These are phyloP conservation scores for Coemansia sp. DNA, from an alignment of 192 early-diverging fungal genomes.

Conservation along the genomic window DNA sequence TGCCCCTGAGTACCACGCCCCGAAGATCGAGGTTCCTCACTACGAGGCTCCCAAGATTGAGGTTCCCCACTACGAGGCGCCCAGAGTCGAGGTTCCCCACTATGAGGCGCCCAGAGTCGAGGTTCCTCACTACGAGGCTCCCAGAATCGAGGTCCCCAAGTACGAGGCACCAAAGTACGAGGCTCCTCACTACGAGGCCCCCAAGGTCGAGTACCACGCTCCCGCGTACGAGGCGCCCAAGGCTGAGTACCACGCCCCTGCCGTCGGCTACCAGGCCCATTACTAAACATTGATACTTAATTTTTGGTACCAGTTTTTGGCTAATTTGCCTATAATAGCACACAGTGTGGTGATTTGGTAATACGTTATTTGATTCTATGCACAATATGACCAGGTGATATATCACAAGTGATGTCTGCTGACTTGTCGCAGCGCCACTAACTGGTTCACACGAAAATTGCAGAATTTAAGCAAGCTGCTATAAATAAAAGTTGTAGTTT, in stretches of 20 bases:
- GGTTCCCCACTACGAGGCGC: conserved; percentile 3
- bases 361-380: background rate
- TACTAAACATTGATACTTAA: background rate
- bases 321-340: background rate
- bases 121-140: conserved; percentile 3
- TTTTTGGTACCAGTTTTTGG: background rate
- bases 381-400: background rate
- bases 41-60: conserved; percentile 11
- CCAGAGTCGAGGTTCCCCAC: conserved; percentile 9
- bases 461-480: background rate
- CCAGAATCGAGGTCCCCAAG: conserved; percentile 15
- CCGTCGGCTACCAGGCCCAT: conserved; percentile 9
- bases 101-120: conserved; percentile 1
- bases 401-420: background rate
- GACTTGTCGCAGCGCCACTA: background rate
- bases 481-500: background rate
- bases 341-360: conserved; percentile 2
- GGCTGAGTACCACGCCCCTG: conserved; percentile 18
- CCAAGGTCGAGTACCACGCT: conserved; percentile 11
- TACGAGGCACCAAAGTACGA: conserved; percentile 7
- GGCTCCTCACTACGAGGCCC: conserved; percentile 1
- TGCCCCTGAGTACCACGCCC: conserved; percentile 21
- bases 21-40: conserved; percentile 1
- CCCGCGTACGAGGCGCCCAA: no score
- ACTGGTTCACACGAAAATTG: no score